Base-by-base conservation (phyloP, 306 rosid genomes). In the Ormosia emarginata region DNA sequence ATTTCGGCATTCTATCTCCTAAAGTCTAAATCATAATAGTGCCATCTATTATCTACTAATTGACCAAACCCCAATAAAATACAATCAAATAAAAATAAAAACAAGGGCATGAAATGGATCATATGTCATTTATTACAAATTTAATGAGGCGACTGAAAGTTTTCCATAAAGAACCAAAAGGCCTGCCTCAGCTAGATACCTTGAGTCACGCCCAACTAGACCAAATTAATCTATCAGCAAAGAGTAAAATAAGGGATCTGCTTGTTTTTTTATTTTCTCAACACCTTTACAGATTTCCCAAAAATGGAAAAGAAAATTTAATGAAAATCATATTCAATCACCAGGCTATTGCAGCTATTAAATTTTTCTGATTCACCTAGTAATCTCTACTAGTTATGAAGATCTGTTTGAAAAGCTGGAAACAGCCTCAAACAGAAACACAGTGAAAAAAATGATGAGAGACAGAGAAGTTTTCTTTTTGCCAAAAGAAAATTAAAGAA, bases 191-290 rank as follows among this genome's bases (percentile, higher is more conserved):
- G 78, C 87, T 71, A 79, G 85, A 88, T 85, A 74, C 80, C 83
- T 83, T 78, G 89, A 79, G 89, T 83, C 87, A 90, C 88, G 76
- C 87, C 87, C 87, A 79, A 85, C 88, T 78, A 84, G 73, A 72
- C 84, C 84, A 70, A 66, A 82, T 75, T 67, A 64, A 83, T 81
- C 86, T 79, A 85, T 81, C 84, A 74, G 36, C 76, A 49, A 37
- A 15, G 72, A 70, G 67, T 73, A 83, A 88, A 87, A 80, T 78
- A 78, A 64, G 79, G 82, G 88, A 83, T 86, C 81, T 79, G 78
- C 77, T 80, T 81, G 5, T 66, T 65, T 49, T 72, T 46, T 77
- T 75, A 65, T 80, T 80, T 79, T 69, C 62, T 73, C 59, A 79
- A 34, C 12, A 65, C 50, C 61, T 81, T 85, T 84, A 33, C 79